Evolutionary conservation across 2,329 filamentous ascomycete species (phyloP), one percentile per base, ranked within the genome.

Genomic region (Hansfordia pulvinata): DNA sequence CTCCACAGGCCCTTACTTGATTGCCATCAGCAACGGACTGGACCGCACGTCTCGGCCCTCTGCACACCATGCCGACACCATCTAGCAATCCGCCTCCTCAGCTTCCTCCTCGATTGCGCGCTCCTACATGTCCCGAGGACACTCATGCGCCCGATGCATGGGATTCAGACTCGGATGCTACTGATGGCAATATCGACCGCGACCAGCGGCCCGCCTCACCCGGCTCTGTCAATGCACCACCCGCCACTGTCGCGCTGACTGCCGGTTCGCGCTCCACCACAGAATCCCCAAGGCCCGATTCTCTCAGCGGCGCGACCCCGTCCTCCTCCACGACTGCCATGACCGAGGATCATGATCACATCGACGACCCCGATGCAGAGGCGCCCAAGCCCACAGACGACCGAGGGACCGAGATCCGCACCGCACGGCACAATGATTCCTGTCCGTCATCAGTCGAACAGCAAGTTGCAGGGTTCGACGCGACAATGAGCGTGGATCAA

Each of bases 61-160:
- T 23, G 25, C 22, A 28, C 36, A 36, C 22, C 32, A 48, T 49
- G 43, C 44, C 46, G 33, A 49, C 44, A 12, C 43, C 44, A 18
- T 45, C 46, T 11, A 43, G 32, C 27, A 43, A 42, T 31, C 37
- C 37, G 15, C 41, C 41, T 20, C 35, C 44, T 10, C 37, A 43
- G 21, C 31, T 43, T 12, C 41, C 42, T 18, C 35, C 43, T 7
- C 35, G 46, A 32, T 40, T 39, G 10, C 42, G 47, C 19, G 43
- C 38, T 34, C 45, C 44, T 12, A 44, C 42, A 32, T 49, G 46
- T 35, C 46, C 46, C 14, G 46, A 49, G 10, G 45, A 49, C 8
- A 17, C 9, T 14, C 17, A 16, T 14, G 23, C 14, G 10, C 23
- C 23, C 10, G 23, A 16, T 6, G 17, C 23, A 13, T 17, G 14